Base-by-base conservation (phyloP, 2,329 filamentous ascomycete genomes). In the Fusarium subglutinans region DNA sequence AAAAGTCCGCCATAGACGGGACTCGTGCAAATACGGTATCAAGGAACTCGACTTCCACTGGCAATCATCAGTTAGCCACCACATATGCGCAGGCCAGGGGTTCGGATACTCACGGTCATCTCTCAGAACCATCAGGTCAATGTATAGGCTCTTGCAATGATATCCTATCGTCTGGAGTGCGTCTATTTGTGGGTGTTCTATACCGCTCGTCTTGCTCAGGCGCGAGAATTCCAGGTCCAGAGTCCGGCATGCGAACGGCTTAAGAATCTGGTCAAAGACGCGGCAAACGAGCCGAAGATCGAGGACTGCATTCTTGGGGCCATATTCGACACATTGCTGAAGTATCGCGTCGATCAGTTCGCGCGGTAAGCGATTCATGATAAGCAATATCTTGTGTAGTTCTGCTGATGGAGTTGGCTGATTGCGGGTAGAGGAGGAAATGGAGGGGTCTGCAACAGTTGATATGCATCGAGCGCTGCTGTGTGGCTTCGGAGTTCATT, bases 41-140 rank as follows among this genome's bases (percentile, higher is more conserved):
- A n/a, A 89, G 81, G 61, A 84, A 85, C 26, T 83, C 82, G 37
- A 88, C 85, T 76, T 89, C 87, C 68, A 84, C 87, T 88, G 71
- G n/a, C 43, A 57, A 44, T 43, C 37, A 66, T 55, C 44, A 50
- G 43, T 79, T 55, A 77, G 73, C 63, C 28, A 43, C 33, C 55
- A 28, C 50, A 63, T 33, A 20, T 66, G 17, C 37, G 44, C 30
- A 26, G 30, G 24, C 48, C 33, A 11, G 12, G 20, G 24, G 40
- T 38, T 38, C 24, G 20, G 40, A 38, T 10, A 72, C 84, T 72
- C 80, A 88, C 87, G 76, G 60, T 88, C 86, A 74, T 89, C 87
- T 72, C 87, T 83, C 43, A 89, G 78, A 22, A 88, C 82, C 85
- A 87, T 88, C 77, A 89, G 79, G 74, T 89, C 87, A 54, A 89